Evolutionary conservation across 768 basidiomycete genomes (phyloP).

Genomic region (Crassisporium funariophilum): DNA sequence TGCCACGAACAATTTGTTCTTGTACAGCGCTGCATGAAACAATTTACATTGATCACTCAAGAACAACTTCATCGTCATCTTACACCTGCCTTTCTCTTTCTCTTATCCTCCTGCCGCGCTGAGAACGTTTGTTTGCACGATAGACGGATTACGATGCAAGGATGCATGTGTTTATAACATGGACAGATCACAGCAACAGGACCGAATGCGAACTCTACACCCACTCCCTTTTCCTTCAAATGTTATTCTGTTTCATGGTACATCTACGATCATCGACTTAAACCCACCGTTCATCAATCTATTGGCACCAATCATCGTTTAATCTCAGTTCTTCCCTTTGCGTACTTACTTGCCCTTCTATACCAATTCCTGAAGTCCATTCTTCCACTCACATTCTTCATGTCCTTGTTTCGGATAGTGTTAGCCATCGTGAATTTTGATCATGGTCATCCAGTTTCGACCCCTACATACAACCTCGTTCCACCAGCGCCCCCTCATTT

Average conservation of each 20-base stretch:
- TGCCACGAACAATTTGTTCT: slow-evolving; percentile 94
- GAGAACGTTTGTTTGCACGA: slow-evolving; percentile 20
- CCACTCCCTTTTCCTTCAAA: slow-evolving; percentile 11
- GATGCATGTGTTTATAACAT: slow-evolving; percentile 17
- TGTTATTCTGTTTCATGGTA: slow-evolving; percentile 16
- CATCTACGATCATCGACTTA: slow-evolving; percentile 24
- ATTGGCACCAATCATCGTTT: slow-evolving; percentile 22
- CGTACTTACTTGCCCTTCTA: slow-evolving; percentile 25
- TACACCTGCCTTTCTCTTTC: slow-evolving; percentile 14
- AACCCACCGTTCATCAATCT: slow-evolving; percentile 22
- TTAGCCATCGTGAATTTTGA: not conserved
- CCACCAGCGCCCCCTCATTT: not conserved
- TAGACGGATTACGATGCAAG: slow-evolving; percentile 22
- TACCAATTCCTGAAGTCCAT: slow-evolving; percentile 10
- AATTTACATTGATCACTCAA: slow-evolving; percentile 6
- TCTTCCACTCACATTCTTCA: not conserved
- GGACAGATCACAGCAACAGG: slow-evolving; percentile 12
- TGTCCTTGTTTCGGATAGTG: slow-evolving; percentile 1
- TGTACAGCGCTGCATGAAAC: slow-evolving; percentile 70
- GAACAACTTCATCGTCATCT: slow-evolving; percentile 16
- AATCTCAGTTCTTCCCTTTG: slow-evolving; percentile 18
- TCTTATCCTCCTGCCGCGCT: slow-evolving; percentile 12
- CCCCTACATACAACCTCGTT: not conserved
- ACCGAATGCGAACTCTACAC: slow-evolving; percentile 10
- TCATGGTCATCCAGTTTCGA: slow-evolving; percentile 3